Evolutionary conservation across 208 protist genomes (phyloP), one percentile per base, ranked within the genome.

Genomic region (Crithidia mellificae): DNA sequence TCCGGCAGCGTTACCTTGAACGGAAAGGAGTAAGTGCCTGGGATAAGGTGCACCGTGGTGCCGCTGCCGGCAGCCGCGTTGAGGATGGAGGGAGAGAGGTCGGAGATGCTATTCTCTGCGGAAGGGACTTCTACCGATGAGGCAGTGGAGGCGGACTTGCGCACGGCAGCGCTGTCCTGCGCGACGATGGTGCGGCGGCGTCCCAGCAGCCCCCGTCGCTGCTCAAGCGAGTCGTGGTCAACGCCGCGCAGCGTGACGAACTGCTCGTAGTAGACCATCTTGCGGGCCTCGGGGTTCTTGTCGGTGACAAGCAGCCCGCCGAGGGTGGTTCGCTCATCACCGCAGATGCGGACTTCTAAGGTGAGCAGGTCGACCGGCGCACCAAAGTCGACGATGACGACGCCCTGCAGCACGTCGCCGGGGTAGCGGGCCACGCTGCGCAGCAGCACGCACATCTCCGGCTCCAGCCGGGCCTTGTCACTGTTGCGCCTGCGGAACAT

Each of bases 1-100:
- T 78, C 67, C 5, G 88, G 85, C 14, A 94, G 77, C 22, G 20
- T n/a, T 20, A 87, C 57, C 24, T 27, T 43, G 63, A 94, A 91
- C 0, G 88, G 88, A 49, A 85, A 91, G 20, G 63, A 80, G 63
- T 94, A 94, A 34, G 63, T 84, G 53, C 88, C 88, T 2, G 83
- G 78, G 50, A 77, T 47, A 0, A 91, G 58, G 29, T 72, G 66
- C 25, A 78, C 49, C 9, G 64, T 24, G 39, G 15, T 17, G n/a
- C 30, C 53, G 7, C 8, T 25, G n/a, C 22, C 52, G 6, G 34
- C 52, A 14, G 39, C 27, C 20, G 52, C 44, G 15, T 55, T 44
- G n/a, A 43, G 22, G 34, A 69, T 22, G 27, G 62, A 73, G 5
- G 55, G 41, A 14, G 57, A 20, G 9, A 64, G 5, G 12, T 78